Conservation (phyloP, 257 asterid species). For the Fraxinus cuspidata region DNA sequence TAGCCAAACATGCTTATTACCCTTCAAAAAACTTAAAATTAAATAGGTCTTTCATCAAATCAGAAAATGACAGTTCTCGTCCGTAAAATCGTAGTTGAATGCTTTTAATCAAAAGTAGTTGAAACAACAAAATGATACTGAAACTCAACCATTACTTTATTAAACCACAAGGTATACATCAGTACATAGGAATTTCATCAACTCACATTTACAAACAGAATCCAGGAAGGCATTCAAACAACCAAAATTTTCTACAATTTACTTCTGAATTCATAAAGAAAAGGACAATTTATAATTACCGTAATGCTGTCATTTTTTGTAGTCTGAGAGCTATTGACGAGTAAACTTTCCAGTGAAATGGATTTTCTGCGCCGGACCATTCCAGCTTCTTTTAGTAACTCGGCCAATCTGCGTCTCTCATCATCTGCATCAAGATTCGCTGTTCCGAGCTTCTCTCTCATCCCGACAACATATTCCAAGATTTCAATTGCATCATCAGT, state of each 20-base stretch:
- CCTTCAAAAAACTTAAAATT: background rate
- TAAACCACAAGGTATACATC: constrained; percentile 32
- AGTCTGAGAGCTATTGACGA: constrained; percentile 47
- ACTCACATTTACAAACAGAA: constrained; percentile 20
- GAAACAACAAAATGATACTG: constrained; percentile 48
- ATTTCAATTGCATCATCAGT: constrained; percentile 78
- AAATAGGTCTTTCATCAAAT: background rate
- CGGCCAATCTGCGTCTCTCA: constrained; percentile 69
- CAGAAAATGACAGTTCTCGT: background rate
- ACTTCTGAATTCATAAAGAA: background rate
- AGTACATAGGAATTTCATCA: constrained; percentile 30
- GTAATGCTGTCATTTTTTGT: constrained; percentile 38
- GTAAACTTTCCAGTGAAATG: constrained; percentile 66
- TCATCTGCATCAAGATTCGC: constrained; percentile 87
- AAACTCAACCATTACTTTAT: constrained; percentile 46
- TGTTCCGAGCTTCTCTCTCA: constrained; percentile 90
- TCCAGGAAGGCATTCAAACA: constrained; percentile 18
- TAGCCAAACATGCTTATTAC: constrained; percentile 10
- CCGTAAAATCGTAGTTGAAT: constrained; percentile 25
- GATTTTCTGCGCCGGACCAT: constrained; percentile 61
- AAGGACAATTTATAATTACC: constrained; percentile 29
- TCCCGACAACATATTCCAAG: constrained; percentile 73
- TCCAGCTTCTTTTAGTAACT: constrained; percentile 71
- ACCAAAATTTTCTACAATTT: constrained; percentile 24
- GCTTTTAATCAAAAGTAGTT: constrained; percentile 31